Evolutionary conservation across 2,329 filamentous ascomycete species (phyloP), one percentile per base, ranked within the genome.

Genomic region (Cadophora luteo-olivacea): DNA sequence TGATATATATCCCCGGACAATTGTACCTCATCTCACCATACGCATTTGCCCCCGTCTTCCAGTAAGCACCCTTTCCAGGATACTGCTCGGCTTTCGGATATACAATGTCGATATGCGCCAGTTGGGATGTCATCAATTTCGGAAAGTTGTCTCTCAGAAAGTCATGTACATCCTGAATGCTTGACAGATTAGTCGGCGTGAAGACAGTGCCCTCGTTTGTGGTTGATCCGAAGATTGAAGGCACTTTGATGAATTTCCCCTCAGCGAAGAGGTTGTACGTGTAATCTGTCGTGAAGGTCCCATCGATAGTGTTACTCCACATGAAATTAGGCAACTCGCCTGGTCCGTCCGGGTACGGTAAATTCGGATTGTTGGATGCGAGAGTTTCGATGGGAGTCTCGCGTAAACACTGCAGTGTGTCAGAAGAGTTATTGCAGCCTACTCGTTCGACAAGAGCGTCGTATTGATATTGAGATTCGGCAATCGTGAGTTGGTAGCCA

Each of bases 121-220:
- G 78, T 58, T 91, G 85, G 1, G 77, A 68, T 1, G 79, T 69
- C 0, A 82, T 85, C 14, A 92, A 78, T 32, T 80, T 81, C 0
- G 88, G 86, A 70, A 87, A 91, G 70, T 91, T 85, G 66, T 84
- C 78, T 57, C 83, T 81, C 3, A 92, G 77, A 75, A 89, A 91
- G 2, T 76, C 78, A 74, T 89, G 81, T 73, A 85, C 85, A 36
- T 86, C 78, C 1, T 75, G 78, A 3, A 83, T 74, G 25, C 80
- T 86, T 49, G 81, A 79, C 0, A 86, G 84, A 36, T 76, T 78
- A 24, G 77, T 75, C 0, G 88, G 87, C 0, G 85, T 83, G 75
- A 91, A 91, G 4, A 84, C 78, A 0, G 89, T 90, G 45, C 90
- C 90, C 78, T 89, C 90, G 77, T 92, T 88, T 4, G 86, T 88